Base-by-base conservation (phyloP, 257 asterid genomes). In the Lavandula angustifolia region DNA sequence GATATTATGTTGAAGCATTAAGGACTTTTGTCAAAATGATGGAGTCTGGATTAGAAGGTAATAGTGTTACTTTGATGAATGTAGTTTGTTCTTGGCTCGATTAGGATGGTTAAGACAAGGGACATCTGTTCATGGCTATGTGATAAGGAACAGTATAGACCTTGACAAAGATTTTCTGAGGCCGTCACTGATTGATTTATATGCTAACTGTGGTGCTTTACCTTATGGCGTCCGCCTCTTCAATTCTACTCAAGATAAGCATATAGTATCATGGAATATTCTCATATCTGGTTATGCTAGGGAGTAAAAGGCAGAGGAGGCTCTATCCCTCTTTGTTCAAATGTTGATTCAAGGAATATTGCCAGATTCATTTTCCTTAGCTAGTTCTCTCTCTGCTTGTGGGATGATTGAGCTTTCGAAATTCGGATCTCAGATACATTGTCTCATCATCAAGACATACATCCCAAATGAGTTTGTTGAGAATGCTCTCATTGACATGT, bases 401-500 rank as follows among this genome's bases (percentile, higher is more conserved):
- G 95, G 95, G 65, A 67, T 73, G 42, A 67, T 74, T n/a, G 87
- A 87, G 40, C 68, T 69, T 47, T 76, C 81, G 9, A 74, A 63
- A 63, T 34, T 81, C 48, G 98, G 95, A 58, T 60, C 69, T 42
- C 98, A 87, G 82, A 74, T 89, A 44, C 98, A 92, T 73, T 53
- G 84, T 67, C 77, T 76, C 53, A 73, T 79, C 48, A 76, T 78
- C 63, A 92, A 84, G 79, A 65, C 81, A 16, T 78, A 67, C 41
- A 55, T 70, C 70, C 78, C 77, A 1, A 84, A 80, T 6, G 96
- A 85, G 69, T 89, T 83, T 62, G 87, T 92, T 64, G 81, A 79
- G 72, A 89, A 87, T 74, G 82, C 96, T 59, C 80, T 92, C 5
- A 89, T 92, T 31, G 89, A 83, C 69, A 82, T 85, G 92, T 92